Base-by-base conservation (phyloP, 805 yeast species). In the Debaryomyces maramus region DNA sequence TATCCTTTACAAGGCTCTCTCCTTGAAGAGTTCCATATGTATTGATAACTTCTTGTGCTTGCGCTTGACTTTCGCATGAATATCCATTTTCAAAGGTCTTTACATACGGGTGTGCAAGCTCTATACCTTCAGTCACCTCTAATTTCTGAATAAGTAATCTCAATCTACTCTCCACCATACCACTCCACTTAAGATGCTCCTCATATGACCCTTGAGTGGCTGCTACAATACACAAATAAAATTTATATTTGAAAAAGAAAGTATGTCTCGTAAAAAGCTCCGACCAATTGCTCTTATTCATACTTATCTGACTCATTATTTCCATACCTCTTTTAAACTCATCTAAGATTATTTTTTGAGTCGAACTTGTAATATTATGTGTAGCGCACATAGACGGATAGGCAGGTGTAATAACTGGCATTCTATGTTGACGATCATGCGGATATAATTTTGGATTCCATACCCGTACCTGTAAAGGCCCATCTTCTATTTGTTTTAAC, bases 311-410 rank as follows among this genome's bases (percentile, higher is more conserved):
- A 48, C 73, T 80, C 69, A 88, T 79, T 9, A 89, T 70, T 31
- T 76, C 80, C 5, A 76, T 72, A 0, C 96, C 98, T 48, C 96
- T 79, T 42, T 73, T 65, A 50, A 93, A 74, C 60, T 93, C 99
- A n/a, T 70, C 60, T 58, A 88, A 56, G 24, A 93, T 87, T 16
- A 93, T 78, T 51, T 77, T 80, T 61, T 88, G 91, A 0, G 98
- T 91, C 0, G 97, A 88, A 13, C 77, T 79, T 2, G 95, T 83
- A 32, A 93, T 90, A 60, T 93, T 93, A 61, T 93, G 99, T 1
- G 99, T 93, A 0, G 99, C 97, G 66, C 99, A 93, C 99, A 93
- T 93, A 1, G 97, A 90, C 1, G 97, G 97, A 58, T 89, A 88
- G 0, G 98, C 98, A 0, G 99, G 99, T 0, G 99, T 93, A 43